Evolutionary conservation across 2,329 filamentous ascomycete genomes (phyloP).

Genomic region (Zymoseptoria brevis): DNA sequence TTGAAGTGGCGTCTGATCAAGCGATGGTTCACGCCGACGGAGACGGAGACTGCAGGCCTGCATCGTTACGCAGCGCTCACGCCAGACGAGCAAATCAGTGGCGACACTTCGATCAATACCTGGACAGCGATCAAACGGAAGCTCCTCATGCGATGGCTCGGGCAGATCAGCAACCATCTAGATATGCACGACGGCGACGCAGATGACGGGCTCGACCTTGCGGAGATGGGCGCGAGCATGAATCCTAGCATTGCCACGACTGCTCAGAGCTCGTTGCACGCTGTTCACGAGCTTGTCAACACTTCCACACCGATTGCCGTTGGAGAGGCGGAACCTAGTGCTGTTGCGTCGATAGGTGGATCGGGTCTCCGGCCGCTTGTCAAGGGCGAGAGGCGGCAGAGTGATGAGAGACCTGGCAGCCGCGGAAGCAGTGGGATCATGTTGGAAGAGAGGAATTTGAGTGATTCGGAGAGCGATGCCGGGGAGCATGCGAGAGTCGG

Average conservation of each 20-base stretch:
- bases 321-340: conserved; percentile 30
- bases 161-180: conserved; percentile 20
- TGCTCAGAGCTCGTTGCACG: conserved; percentile 12
- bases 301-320: conserved; percentile 31
- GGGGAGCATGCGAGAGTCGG: conserved; percentile 9
- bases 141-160: conserved; percentile 36
- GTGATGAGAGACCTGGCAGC: conserved; percentile 29
- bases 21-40: conserved; percentile 39
- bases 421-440: conserved; percentile 32
- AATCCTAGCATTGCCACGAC: background rate
- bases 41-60: conserved; percentile 29
- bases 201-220: conserved; percentile 7
- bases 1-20: conserved; percentile 44
- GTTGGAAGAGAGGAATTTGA: conserved; percentile 33
- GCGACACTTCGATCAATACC: conserved; percentile 27
- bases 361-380: conserved; percentile 11
- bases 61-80: conserved; percentile 22
- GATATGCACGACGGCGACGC: background rate
- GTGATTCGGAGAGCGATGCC: conserved; percentile 31
- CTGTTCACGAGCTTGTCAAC: conserved; percentile 29
- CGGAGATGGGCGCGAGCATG: conserved; percentile 5
- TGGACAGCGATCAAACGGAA: conserved; percentile 33
- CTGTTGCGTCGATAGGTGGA: conserved; percentile 5
- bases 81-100: conserved; percentile 25
- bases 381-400: conserved; percentile 3